phyloP scores from a whole-genome alignment of 2,329 filamentous ascomycete genomes.

The Calonectria crousiana region DNA sequence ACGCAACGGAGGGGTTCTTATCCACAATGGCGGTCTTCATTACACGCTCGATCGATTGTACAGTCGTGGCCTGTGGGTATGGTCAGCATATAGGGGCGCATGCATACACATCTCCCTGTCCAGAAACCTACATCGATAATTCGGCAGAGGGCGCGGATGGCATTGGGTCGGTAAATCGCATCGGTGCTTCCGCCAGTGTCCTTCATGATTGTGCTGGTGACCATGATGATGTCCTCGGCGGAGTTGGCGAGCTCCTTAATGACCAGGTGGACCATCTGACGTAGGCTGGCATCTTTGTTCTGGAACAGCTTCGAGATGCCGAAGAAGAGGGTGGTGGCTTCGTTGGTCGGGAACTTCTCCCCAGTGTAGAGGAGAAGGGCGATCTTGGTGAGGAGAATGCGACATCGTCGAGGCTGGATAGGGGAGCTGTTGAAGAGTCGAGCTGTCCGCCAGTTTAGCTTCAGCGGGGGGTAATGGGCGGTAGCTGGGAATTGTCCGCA shows the following conservation, averaged over 20 bases:
- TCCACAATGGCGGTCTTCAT: conserved; percentile 99
- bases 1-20: conserved; percentile 97
- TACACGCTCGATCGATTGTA: conserved; percentile 96
- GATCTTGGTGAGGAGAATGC: conserved; percentile 97
- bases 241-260: conserved; percentile 97
- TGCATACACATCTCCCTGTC: conserved; percentile 25
- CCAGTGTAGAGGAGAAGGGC: conserved; percentile 95
- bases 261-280: conserved; percentile 98
- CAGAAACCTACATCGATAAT: conserved; percentile 86
- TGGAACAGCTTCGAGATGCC: conserved; percentile 99
- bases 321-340: conserved; percentile 98
- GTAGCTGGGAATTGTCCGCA: conserved; percentile 44
- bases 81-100: conserved; percentile 44
- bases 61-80: conserved; percentile 81
- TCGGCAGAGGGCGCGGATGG: conserved; percentile 92
- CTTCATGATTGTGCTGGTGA: conserved; percentile 99
- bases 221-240: conserved; percentile 99
- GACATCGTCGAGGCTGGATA: conserved; percentile 96
- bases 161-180: conserved; percentile 93
- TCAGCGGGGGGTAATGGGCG: conserved; percentile 42
- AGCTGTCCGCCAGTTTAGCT: conserved; percentile 69
- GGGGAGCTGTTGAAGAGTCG: conserved; percentile 98
- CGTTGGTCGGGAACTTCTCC: conserved; percentile 95
- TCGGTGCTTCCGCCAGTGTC: conserved; percentile 96
- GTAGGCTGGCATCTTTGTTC: conserved; percentile 97